Conservation (phyloP, 2,329 filamentous ascomycete genomes). For the Thelonectria olida region DNA sequence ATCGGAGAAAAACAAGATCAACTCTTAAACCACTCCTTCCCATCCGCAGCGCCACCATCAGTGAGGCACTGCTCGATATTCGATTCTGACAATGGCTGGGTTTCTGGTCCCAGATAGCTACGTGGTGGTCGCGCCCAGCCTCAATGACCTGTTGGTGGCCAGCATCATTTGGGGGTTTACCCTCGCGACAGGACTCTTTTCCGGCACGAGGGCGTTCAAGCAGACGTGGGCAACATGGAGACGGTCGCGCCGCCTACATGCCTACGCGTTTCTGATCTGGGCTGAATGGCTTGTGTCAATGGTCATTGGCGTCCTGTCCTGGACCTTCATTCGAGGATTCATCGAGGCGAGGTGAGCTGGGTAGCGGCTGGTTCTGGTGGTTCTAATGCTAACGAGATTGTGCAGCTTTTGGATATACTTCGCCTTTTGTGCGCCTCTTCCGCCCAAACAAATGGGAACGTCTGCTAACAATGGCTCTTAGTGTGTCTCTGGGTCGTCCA, state of each 20-base stretch:
- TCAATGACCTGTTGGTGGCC: constrained; percentile 32
- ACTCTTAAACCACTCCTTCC: neutral
- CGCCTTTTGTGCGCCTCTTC: constrained; percentile 7
- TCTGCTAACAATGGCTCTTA: constrained; percentile 13
- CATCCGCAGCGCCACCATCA: neutral
- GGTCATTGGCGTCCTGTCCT: constrained; percentile 32
- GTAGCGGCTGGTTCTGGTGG: neutral
- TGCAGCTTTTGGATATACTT: constrained; percentile 36
- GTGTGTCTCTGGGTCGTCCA: constrained; percentile 32
- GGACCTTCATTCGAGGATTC: constrained; percentile 30
- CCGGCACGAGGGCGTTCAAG: constrained; percentile 29
- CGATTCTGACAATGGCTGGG: neutral
- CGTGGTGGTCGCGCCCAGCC: constrained; percentile 15
- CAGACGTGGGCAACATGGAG: constrained; percentile 32
- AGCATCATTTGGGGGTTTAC: constrained; percentile 40
- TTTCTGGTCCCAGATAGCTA: constrained; percentile 30
- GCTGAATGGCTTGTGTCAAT: constrained; percentile 32
- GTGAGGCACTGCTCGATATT: neutral
- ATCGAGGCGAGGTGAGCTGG: constrained; percentile 26
- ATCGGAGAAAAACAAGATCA: neutral
- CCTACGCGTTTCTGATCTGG: constrained; percentile 35
- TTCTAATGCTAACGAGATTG: neutral
- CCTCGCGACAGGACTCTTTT: constrained; percentile 30
- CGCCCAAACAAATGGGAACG: too few relatives aligned
- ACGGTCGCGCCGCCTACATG: constrained; percentile 5